Conservation (phyloP, 73 alveolate species). For the Stentor coeruleus region DNA sequence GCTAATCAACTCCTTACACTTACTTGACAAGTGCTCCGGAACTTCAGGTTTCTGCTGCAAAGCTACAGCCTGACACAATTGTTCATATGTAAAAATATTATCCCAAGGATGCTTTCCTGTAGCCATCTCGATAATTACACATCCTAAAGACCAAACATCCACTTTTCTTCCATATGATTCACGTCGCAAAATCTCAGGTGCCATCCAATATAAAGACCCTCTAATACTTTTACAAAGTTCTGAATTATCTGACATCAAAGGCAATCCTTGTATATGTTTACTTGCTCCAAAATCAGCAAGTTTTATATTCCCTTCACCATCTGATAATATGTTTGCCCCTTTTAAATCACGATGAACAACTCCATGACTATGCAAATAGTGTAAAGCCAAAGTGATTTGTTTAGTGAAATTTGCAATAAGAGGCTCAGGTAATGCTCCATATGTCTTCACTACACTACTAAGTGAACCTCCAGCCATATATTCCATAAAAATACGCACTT, state of each 20-base stretch:
- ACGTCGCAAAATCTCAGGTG: slow-evolving; percentile 86
- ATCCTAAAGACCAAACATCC: slow-evolving; percentile 92
- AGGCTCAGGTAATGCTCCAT: slow-evolving; percentile 79
- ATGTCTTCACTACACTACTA: slow-evolving; percentile 60
- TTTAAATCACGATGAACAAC: slow-evolving; percentile 49
- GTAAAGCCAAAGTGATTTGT: slow-evolving; percentile 3
- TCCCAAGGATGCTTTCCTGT: slow-evolving; percentile 83
- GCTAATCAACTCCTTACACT: slow-evolving; percentile 67
- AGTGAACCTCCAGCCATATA: slow-evolving; percentile 83
- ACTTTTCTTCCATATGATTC: slow-evolving; percentile 71
- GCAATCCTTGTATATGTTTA: slow-evolving; percentile 38
- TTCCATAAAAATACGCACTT: slow-evolving; percentile 45
- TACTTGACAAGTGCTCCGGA: slow-evolving; percentile 73
- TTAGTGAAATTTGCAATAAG: slow-evolving; percentile 62
- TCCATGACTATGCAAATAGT: slow-evolving; percentile 27
- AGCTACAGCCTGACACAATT: slow-evolving; percentile 60
- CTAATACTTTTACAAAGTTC: slow-evolving; percentile 73
- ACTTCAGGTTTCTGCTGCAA: slow-evolving; percentile 76
- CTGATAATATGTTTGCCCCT: slow-evolving; percentile 48
- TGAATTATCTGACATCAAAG: slow-evolving; percentile 49
- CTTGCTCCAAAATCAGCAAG: slow-evolving; percentile 73
- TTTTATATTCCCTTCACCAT: slow-evolving; percentile 80
- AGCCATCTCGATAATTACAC: slow-evolving; percentile 84
- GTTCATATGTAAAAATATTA: slow-evolving; percentile 63
- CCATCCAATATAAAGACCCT: slow-evolving; percentile 95